These are phyloP conservation scores for Juglanconis oblonga DNA, from an alignment of 2,329 filamentous ascomycete genomes.

Conservation along the genomic window DNA sequence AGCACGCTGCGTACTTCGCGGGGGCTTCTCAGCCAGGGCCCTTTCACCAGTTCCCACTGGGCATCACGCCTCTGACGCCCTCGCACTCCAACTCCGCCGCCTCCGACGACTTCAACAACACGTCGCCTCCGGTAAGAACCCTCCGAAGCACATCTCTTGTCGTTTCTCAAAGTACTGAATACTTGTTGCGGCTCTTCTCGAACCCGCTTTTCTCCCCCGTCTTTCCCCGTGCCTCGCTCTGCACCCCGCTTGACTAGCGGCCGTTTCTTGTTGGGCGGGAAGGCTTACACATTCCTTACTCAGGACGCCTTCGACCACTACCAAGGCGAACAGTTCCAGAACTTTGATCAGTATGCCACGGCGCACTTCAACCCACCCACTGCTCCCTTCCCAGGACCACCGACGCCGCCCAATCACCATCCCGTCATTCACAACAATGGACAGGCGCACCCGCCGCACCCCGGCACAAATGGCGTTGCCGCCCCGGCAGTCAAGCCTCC, in stretches of 20 bases:
- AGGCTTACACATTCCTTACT: constrained; percentile 32
- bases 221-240: constrained; percentile 21
- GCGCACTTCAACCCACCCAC: constrained; percentile 38
- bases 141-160: background rate
- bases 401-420: constrained; percentile 48
- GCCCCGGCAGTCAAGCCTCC: constrained; percentile 20
- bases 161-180: constrained; percentile 1
- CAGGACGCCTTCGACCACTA: constrained; percentile 51
- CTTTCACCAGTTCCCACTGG: constrained; percentile 46
- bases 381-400: constrained; percentile 41
- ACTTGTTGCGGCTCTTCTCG: constrained; percentile 7
- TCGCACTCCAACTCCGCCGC: constrained; percentile 53
- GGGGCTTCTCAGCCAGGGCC: constrained; percentile 42
- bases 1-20: constrained; percentile 47
- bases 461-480: constrained; percentile 21
- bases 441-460: constrained; percentile 27
- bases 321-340: constrained; percentile 45
- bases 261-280: constrained; percentile 20
- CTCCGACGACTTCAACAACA: constrained; percentile 53
- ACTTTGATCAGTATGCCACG: constrained; percentile 42
- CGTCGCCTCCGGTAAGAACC: constrained; percentile 53
- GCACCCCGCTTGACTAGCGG: constrained; percentile 24
- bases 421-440: constrained; percentile 22
- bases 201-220: constrained; percentile 6
- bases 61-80: constrained; percentile 52